phyloP scores from a whole-genome alignment of 345 rosid species.

The Citrus inodora region DNA sequence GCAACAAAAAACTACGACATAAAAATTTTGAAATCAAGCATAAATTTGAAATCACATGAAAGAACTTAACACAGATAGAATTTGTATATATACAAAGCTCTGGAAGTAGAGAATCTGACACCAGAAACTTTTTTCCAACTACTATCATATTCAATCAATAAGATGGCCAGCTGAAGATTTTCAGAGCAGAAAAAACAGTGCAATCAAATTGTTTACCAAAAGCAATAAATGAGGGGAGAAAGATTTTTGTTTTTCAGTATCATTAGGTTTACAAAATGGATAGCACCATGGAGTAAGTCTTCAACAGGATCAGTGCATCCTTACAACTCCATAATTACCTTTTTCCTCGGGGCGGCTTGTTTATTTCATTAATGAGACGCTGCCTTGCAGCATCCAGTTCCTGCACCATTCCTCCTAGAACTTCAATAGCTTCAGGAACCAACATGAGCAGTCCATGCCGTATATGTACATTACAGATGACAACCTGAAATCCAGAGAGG shows the following conservation, averaged over 20 bases:
- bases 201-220: not conserved
- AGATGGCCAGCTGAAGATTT: not conserved
- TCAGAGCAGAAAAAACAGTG: not conserved
- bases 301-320: not conserved
- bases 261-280: not conserved
- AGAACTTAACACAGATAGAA: not conserved
- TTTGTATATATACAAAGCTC: not conserved
- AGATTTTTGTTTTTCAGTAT: not conserved
- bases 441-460: slow-evolving; percentile 78
- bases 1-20: not conserved
- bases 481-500: slow-evolving; percentile 46
- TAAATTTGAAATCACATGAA: not conserved
- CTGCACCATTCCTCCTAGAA: slow-evolving; percentile 79
- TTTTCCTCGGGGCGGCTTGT: slow-evolving; percentile 93
- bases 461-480: slow-evolving; percentile 66
- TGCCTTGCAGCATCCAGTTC: slow-evolving; percentile 72
- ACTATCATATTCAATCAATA: not conserved
- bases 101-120: slow-evolving; percentile 1
- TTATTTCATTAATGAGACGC: slow-evolving; percentile 73
- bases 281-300: slow-evolving; percentile 2
- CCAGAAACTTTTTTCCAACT: not conserved
- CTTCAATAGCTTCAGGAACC: slow-evolving; percentile 82
- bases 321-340: slow-evolving; percentile 47
- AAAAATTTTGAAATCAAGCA: not conserved
- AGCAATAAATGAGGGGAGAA: slow-evolving; percentile 2